A percentile compares a stretch with the other conserved stretches of the same genome.
phyloP scores from a whole-genome alignment of 306 rosid species.

The Acmispon strigosus region DNA sequence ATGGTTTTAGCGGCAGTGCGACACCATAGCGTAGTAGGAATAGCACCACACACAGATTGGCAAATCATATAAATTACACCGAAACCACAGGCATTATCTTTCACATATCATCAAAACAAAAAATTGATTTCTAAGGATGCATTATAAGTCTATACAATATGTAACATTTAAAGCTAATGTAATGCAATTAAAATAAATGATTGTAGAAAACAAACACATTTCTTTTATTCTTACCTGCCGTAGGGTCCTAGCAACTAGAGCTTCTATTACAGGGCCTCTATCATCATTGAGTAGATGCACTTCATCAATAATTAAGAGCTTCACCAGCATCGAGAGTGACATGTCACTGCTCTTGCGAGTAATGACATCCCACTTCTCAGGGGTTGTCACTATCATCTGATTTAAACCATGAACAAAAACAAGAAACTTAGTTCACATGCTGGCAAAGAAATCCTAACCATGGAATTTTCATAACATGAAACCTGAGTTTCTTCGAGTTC shows the following conservation, averaged over 20 bases:
- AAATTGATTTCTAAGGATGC: background rate
- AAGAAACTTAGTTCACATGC: constrained; percentile 14
- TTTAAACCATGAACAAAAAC: constrained; percentile 20
- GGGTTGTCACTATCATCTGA: constrained; percentile 99
- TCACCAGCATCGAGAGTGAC: constrained; percentile 93
- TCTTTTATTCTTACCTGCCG: constrained; percentile 62
- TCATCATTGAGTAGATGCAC: constrained; percentile 96
- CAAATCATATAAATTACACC: background rate
- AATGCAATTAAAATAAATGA: background rate
- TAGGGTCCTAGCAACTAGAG: constrained; percentile 89
- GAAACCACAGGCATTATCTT: constrained; percentile 1
- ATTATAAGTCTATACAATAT: background rate
- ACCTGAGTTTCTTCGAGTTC: constrained; percentile 99
- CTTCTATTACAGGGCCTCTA: constrained; percentile 98
- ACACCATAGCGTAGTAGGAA: background rate
- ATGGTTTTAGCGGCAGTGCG: background rate
- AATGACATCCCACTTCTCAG: constrained; percentile 99
- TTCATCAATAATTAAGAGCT: constrained; percentile 93
- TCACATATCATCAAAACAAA: constrained; percentile 1
- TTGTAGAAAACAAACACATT: background rate
- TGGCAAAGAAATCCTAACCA: constrained; percentile 12
- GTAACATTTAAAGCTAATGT: background rate
- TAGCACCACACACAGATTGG: background rate
- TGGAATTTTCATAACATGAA: constrained; percentile 21
- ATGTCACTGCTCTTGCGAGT: constrained; percentile 99